Percentiles rank a stretch among this genome's conserved stretches.
Evolutionary conservation across 345 rosid species (phyloP).

Genomic region (Cardamine resedifolia): DNA sequence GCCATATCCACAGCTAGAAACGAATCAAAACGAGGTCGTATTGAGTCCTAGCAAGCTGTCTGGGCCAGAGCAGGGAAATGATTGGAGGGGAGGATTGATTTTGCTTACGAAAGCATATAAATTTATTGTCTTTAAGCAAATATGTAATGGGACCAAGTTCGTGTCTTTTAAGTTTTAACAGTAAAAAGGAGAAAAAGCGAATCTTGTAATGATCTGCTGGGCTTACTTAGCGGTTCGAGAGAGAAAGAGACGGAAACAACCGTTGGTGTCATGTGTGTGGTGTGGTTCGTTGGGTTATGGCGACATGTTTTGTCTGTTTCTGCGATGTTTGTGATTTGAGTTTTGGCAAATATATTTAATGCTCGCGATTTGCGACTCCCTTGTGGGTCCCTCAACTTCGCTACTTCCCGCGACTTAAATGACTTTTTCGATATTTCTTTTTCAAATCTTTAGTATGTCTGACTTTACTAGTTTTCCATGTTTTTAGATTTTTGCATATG

Average conservation of each 20-base stretch:
- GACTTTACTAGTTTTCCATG: not conserved
- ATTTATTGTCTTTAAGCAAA: slow-evolving; percentile 25
- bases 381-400: slow-evolving; percentile 30
- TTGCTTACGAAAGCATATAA: slow-evolving; percentile 13
- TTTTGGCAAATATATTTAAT: slow-evolving; percentile 28
- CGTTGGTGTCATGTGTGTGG: slow-evolving; percentile 29
- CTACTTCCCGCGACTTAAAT: slow-evolving; percentile 26
- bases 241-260: slow-evolving; percentile 11
- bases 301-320: slow-evolving; percentile 40
- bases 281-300: slow-evolving; percentile 36
- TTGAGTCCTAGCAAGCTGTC: slow-evolving; percentile 10
- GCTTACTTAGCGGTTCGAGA: slow-evolving; percentile 20
- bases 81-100: slow-evolving; percentile 24
- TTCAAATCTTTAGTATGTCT: not conserved
- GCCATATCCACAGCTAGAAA: slow-evolving; percentile 29
- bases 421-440: not conserved
- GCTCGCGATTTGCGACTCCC: slow-evolving; percentile 23
- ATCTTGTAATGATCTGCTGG: slow-evolving; percentile 25
- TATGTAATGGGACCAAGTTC: slow-evolving; percentile 22
- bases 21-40: slow-evolving; percentile 27
- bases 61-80: slow-evolving; percentile 11
- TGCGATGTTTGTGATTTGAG: slow-evolving; percentile 12
- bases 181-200: not conserved
- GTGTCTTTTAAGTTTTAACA: slow-evolving; percentile 12
- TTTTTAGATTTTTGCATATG: not conserved